phyloP scores from a whole-genome alignment of 176 grass and related monocot genomes.

The Microstegium vimineum region DNA sequence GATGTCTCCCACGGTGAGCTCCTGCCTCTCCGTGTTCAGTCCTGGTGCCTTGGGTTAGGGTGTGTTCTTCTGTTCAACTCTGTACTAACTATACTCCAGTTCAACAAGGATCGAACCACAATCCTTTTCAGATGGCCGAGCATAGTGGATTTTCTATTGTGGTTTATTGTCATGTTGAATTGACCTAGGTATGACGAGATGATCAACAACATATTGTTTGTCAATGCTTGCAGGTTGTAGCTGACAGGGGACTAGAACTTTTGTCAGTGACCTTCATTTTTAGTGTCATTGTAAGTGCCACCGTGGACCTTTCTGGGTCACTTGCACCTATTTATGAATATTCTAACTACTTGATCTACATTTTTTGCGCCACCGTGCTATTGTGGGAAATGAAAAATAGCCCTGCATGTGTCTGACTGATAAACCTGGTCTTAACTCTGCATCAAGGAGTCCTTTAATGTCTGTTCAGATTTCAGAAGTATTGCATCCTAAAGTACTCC shows the following conservation, averaged over 20 bases:
- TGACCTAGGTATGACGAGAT: background rate
- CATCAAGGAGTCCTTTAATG: background rate
- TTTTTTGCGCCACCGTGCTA: background rate
- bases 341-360: background rate
- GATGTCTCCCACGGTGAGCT: conserved; percentile 67
- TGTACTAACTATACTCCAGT: background rate
- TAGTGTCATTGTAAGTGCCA: conserved; percentile 63
- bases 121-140: background rate
- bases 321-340: background rate
- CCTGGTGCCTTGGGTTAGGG: background rate
- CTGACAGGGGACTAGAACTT: conserved; percentile 80
- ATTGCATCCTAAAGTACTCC: background rate
- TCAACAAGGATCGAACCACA: background rate
- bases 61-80: background rate
- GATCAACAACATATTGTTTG: background rate
- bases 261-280: conserved; percentile 74
- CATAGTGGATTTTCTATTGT: background rate
- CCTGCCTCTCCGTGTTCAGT: background rate
- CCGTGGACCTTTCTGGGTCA: background rate
- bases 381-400: background rate
- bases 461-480: background rate
- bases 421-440: too few species aligned
- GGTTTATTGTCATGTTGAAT: background rate
- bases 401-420: background rate
- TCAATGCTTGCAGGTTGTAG: conserved; percentile 62